Base-by-base conservation (phyloP, 305 asterid genomes). In the Rubia balearica region DNA sequence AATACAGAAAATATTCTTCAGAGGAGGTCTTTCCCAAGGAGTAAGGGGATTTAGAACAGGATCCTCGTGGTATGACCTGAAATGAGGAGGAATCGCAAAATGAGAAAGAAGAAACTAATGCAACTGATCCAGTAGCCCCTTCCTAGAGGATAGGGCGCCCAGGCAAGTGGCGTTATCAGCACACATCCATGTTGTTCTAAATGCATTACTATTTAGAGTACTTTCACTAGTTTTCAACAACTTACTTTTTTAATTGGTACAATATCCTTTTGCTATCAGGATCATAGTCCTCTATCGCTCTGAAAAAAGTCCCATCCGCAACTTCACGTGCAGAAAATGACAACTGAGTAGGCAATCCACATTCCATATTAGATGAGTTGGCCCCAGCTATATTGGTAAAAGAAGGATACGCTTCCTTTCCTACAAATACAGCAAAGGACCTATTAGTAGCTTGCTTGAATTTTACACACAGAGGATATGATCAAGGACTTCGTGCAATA, bases 1-100 rank as follows among this genome's bases (percentile, higher is more conserved):
- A 67, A 94, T 94, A 81, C 99, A 94, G 77, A 89, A 94, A 68
- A 94, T 91, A 81, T 94, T 94, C 89, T 91, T 94, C 73, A 94
- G 83, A 61, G 99, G 99, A 80, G 99, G 99, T 82, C 99, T 88
- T 70, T 94, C 99, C 98, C 98, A 94, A n/a, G 99, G 99, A 70
- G 99, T 94, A 67, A 94, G 83, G 77, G 99, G 99, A 86, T 94
- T 94, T 74, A 91, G 84, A 86, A 91, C 95, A 56, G 98, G 97
- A 86, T 94, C 99, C 4, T 77, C 81, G 57, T 91, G 98, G 83
- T 94, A 94, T 81, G 87, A 87, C 85, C 99, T 94, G 88, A 74
- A 80, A 75, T 74, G 65, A 49, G 48, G 41, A 61, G 73, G 40
- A 19, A 57, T 69, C 22, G 51, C 46, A 48, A 30, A 22, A 12